phyloP scores from a whole-genome alignment of 2,329 filamentous ascomycete genomes.

The Pestalotiopsis fici region DNA sequence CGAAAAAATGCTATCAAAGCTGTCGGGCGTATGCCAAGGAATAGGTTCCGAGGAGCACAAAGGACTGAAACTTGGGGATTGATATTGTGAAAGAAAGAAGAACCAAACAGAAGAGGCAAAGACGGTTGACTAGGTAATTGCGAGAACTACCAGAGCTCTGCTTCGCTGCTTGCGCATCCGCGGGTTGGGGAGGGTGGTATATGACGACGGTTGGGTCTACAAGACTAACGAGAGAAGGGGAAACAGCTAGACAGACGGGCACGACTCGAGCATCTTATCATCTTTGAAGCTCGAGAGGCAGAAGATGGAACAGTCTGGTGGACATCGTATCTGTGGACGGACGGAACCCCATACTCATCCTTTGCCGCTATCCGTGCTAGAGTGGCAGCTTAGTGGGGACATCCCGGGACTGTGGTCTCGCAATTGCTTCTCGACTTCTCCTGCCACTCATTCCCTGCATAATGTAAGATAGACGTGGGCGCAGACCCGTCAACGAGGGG shows the following conservation, averaged over 20 bases:
- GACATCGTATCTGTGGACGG: background rate
- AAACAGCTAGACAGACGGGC: constrained; percentile 15
- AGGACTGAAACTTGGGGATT: constrained; percentile 16
- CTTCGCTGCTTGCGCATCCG: constrained; percentile 26
- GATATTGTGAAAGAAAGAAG: constrained; percentile 18
- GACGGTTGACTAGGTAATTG: constrained; percentile 25
- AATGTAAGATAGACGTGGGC: background rate
- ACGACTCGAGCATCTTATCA: constrained; percentile 12
- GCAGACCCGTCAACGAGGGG: background rate
- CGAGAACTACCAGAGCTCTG: constrained; percentile 52
- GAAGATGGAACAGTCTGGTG: background rate
- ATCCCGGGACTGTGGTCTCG: background rate
- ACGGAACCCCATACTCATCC: constrained; percentile 6
- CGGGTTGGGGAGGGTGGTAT: constrained; percentile 15
- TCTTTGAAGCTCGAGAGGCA: constrained; percentile 1
- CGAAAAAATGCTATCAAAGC: constrained; percentile 14
- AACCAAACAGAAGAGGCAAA: constrained; percentile 20
- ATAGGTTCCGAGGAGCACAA: constrained; percentile 16
- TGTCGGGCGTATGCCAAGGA: constrained; percentile 16
- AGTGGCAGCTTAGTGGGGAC: constrained; percentile 10
- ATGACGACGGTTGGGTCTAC: constrained; percentile 24
- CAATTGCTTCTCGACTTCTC: constrained; percentile 1
- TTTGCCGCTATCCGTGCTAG: constrained; percentile 10
- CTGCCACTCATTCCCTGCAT: background rate
- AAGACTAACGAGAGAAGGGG: constrained; percentile 25